Conservation (phyloP, 305 asterid genomes). For the Ajuga reptans region DNA sequence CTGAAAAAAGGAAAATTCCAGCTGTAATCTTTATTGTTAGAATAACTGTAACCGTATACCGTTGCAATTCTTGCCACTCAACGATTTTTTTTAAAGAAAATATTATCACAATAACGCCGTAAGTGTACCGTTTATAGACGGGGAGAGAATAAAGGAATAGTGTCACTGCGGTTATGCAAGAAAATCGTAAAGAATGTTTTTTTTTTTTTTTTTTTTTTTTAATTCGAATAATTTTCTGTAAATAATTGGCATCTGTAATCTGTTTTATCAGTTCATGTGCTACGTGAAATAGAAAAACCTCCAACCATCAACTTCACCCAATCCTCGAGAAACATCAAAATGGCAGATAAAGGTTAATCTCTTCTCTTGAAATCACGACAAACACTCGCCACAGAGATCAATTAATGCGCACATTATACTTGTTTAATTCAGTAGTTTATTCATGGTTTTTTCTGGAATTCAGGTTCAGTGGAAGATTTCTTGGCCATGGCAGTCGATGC, state of each 20-base stretch:
- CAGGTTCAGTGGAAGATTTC: conserved; percentile 61
- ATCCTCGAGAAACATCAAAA: conserved; percentile 19
- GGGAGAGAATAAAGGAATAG: neutral
- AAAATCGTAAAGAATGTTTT: neutral
- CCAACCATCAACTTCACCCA: conserved; percentile 23
- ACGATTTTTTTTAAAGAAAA: no score
- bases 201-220: neutral
- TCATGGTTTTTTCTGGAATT: conserved; percentile 22
- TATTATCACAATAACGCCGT: conserved; percentile 6
- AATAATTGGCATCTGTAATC: neutral
- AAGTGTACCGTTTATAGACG: neutral
- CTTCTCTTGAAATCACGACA: neutral
- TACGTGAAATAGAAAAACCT: conserved; percentile 13
- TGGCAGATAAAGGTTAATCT: conserved; percentile 48
- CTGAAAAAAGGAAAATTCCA: no score
- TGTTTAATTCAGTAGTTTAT: conserved; percentile 4
- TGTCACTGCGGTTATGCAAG: no score
- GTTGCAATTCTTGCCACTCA: no score
- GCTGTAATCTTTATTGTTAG: no score
- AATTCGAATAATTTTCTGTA: neutral
- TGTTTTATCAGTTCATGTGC: neutral
- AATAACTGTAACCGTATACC: no score
- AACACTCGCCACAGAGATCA: neutral
- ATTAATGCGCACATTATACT: neutral
- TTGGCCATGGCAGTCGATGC: conserved; percentile 69